Evolutionary conservation across 2,329 filamentous ascomycete species (phyloP).

Genomic region (Colletotrichum eleusines): DNA sequence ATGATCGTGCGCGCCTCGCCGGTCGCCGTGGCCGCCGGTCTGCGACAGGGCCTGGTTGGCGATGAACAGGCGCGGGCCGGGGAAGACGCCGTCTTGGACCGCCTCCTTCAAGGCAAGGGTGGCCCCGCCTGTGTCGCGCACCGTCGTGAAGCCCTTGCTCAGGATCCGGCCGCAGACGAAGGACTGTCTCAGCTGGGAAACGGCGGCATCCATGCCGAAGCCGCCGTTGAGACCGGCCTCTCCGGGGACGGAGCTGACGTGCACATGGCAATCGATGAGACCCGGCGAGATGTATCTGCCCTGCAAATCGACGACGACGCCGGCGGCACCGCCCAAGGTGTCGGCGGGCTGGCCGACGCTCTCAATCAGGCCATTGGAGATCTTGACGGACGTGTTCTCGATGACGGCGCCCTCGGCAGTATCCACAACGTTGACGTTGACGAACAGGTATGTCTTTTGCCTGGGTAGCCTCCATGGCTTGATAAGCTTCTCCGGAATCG

Average conservation of each 20-base stretch:
- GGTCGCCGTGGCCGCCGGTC: constrained; percentile 69
- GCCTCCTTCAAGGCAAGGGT: constrained; percentile 67
- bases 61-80: constrained; percentile 68
- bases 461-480: constrained; percentile 53
- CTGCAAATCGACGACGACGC: constrained; percentile 44
- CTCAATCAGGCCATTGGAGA: constrained; percentile 52
- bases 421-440: constrained; percentile 60
- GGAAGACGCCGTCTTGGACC: constrained; percentile 65
- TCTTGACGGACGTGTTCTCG: constrained; percentile 48
- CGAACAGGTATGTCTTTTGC: constrained; percentile 52
- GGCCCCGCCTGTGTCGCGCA: constrained; percentile 70
- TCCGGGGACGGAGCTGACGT: constrained; percentile 49
- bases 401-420: constrained; percentile 50
- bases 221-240: constrained; percentile 45
- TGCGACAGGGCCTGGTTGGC: constrained; percentile 66
- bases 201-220: constrained; percentile 49
- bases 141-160: constrained; percentile 67
- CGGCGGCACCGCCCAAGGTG: constrained; percentile 13
- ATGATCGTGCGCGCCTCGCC: constrained; percentile 56
- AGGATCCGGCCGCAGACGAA: constrained; percentile 64
- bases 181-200: constrained; percentile 59
- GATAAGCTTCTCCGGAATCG: constrained; percentile 45
- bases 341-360: constrained; percentile 40
- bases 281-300: constrained; percentile 50
- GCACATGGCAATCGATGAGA: constrained; percentile 52